phyloP scores from a whole-genome alignment of 495 filamentous ascomycete genomes.

The Aspergillus heteromorphus region DNA sequence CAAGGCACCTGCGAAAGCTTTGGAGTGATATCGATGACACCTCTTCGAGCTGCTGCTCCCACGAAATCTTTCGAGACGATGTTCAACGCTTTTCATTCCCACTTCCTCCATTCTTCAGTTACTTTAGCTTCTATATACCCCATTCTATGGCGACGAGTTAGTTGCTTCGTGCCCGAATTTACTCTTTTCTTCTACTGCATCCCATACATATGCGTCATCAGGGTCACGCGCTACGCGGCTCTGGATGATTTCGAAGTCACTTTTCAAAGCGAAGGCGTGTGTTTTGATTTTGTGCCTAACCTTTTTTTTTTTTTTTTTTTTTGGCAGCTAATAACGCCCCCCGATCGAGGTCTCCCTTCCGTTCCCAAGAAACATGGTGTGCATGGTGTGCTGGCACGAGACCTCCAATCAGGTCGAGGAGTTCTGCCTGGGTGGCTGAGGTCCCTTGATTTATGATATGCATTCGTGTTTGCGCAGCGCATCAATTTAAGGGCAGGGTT shows the following conservation, averaged over 20 bases:
- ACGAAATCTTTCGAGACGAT: constrained; percentile 2
- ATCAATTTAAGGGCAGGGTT: constrained; percentile 2
- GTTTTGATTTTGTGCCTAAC: neutral
- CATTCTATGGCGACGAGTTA: constrained; percentile 21
- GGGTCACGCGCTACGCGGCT: neutral
- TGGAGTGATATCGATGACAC: neutral
- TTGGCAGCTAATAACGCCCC: neutral
- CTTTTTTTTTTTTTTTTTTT: too few species aligned
- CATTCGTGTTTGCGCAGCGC: constrained; percentile 27
- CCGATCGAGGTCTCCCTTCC: neutral
- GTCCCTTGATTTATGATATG: constrained; percentile 6
- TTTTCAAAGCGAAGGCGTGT: neutral
- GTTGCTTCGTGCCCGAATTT: constrained; percentile 20
- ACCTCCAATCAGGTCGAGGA: neutral
- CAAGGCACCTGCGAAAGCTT: too few species aligned
- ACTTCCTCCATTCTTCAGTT: neutral
- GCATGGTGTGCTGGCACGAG: neutral
- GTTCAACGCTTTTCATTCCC: neutral
- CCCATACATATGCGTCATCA: neutral
- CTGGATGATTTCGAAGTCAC: neutral
- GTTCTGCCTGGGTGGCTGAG: neutral
- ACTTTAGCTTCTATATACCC: constrained; percentile 16
- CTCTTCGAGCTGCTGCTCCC: neutral
- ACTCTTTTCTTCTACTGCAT: constrained; percentile 9
- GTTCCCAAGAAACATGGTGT: neutral